Evolutionary conservation across 2,329 filamentous ascomycete genomes (phyloP).

Genomic region (Falciphora oryzae): DNA sequence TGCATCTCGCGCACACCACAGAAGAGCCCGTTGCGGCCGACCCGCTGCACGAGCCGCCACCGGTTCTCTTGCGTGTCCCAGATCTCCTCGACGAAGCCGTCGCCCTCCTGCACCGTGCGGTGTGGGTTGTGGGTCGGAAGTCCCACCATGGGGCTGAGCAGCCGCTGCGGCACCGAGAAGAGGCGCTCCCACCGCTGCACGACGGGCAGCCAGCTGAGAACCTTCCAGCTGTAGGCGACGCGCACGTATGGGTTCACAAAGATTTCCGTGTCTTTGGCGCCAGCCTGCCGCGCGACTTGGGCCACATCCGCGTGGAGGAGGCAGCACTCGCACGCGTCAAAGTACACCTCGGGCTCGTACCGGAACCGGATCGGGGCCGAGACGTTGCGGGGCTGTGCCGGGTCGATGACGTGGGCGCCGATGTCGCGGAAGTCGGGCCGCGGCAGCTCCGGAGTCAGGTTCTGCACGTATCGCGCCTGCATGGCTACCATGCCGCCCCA

Average conservation of each 20-base stretch:
- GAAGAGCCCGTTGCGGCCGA: slow-evolving; percentile 45
- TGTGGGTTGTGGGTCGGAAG: slow-evolving; percentile 57
- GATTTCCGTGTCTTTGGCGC: slow-evolving; percentile 7
- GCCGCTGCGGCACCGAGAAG: slow-evolving; percentile 51
- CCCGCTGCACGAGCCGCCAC: slow-evolving; percentile 37
- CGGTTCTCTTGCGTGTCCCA: slow-evolving; percentile 34
- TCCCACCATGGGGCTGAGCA: slow-evolving; percentile 49
- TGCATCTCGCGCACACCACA: slow-evolving; percentile 49
- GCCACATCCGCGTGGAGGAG: slow-evolving; percentile 47
- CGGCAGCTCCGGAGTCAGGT: slow-evolving; percentile 26
- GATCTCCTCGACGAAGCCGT: slow-evolving; percentile 43
- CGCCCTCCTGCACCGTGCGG: slow-evolving; percentile 51
- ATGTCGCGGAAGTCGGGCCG: slow-evolving; percentile 27
- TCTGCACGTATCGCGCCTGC: slow-evolving; percentile 54
- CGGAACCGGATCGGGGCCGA: slow-evolving; percentile 47
- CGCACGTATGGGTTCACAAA: slow-evolving; percentile 73
- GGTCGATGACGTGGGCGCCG: slow-evolving; percentile 29
- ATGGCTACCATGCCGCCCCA: slow-evolving; percentile 74
- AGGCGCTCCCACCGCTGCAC: slow-evolving; percentile 61
- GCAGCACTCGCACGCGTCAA: slow-evolving; percentile 62
- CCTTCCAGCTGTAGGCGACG: slow-evolving; percentile 57
- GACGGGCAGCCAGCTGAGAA: slow-evolving; percentile 52
- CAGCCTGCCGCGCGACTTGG: slow-evolving; percentile 27
- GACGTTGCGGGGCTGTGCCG: slow-evolving; percentile 23
- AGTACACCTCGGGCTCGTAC: slow-evolving; percentile 51